Base-by-base conservation (phyloP, 73 alveolate genomes). In the Breviolum minutum region DNA sequence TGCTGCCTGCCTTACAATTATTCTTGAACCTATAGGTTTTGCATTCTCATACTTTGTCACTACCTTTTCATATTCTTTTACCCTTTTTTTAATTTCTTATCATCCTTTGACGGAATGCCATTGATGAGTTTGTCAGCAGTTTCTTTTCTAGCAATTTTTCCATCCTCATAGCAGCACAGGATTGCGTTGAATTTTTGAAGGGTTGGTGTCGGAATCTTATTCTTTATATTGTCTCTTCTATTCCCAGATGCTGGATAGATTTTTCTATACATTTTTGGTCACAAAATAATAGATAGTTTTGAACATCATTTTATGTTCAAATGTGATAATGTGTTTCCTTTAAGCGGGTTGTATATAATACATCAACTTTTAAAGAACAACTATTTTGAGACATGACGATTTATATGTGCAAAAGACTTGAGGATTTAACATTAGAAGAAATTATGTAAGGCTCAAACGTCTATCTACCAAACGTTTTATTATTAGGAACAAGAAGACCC, bases 261-360 rank as follows among this genome's bases (percentile, higher is more conserved):
- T 80, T 80, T 48, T 80, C 54, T 3, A 80, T 80, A 80, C 22
- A 48, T 80, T 80, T 80, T 80, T 80, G 61, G 88, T 80, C 88
- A 80, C 40, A 80, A 27, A 80, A n/a, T 80, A n/a, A 26, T 29
- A n/a, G 88, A 80, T 80, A 80, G 17, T 8, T 80, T 30, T n/a
- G 27, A 30, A 27, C 40, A n/a, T n/a, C n/a, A n/a, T n/a, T n/a
- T n/a, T n/a, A n/a, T n/a, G n/a, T n/a, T n/a, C n/a, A n/a, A n/a
- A n/a, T n/a, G n/a, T n/a, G n/a, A n/a, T n/a, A n/a, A n/a, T n/a
- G n/a, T n/a, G n/a, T n/a, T n/a, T n/a, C n/a, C 40, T 27, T 80
- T 80, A n/a, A 80, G 40, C 27, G 40, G 26, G 9, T 10, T 80
- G 27, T 30, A 26, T 30, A 29, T 48, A 27, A 4, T 30, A 29